Evolutionary conservation across 2,329 filamentous ascomycete genomes (phyloP).

Genomic region (Juglanconis oblonga): DNA sequence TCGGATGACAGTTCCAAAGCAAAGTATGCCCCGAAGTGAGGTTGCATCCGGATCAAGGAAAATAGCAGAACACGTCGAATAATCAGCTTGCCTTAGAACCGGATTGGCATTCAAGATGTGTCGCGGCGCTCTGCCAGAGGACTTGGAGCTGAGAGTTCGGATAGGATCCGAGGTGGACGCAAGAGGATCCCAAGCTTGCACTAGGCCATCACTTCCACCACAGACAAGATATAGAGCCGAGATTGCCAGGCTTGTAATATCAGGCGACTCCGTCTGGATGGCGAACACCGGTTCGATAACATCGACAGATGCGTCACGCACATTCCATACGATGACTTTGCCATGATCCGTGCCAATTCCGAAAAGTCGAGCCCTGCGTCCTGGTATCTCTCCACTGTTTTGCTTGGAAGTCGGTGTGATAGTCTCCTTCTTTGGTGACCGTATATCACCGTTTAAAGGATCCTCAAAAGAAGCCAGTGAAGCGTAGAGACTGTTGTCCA

Average conservation of each 20-base stretch:
- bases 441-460: conserved; percentile 58
- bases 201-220: conserved; percentile 89
- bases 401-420: conserved; percentile 40
- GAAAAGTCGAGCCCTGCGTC: conserved; percentile 76
- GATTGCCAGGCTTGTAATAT: conserved; percentile 78
- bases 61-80: conserved; percentile 80
- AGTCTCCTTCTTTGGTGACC: conserved; percentile 26
- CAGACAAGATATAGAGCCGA: conserved; percentile 87
- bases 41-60: conserved; percentile 85
- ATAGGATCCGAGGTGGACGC: conserved; percentile 76
- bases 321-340: conserved; percentile 79
- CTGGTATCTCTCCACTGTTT: conserved; percentile 65
- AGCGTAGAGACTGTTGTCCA: conserved; percentile 75
- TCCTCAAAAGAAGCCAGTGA: conserved; percentile 74
- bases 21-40: conserved; percentile 78
- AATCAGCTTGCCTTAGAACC: conserved; percentile 66
- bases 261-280: conserved; percentile 86
- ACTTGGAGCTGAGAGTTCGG: conserved; percentile 81
- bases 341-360: conserved; percentile 79
- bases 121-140: conserved; percentile 77
- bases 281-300: conserved; percentile 69
- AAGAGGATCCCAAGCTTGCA: conserved; percentile 95
- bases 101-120: conserved; percentile 55
- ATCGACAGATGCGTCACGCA: conserved; percentile 62
- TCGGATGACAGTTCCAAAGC: conserved; percentile 80